Base-by-base conservation (phyloP, 1,139 yeast genomes). In the Schizosaccharomyces versatilis region DNA sequence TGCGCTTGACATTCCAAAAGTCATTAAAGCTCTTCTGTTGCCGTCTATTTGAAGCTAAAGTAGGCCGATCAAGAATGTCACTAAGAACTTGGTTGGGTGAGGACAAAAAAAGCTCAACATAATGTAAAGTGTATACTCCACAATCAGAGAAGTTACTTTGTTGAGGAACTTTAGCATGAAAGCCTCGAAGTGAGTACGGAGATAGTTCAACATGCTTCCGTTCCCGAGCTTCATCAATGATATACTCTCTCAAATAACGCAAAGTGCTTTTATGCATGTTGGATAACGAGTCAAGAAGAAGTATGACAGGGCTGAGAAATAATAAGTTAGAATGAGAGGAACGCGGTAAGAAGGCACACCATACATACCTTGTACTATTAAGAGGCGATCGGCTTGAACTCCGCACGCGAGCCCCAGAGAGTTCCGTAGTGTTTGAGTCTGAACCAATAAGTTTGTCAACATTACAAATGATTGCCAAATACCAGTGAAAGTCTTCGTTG, bases 121-220 rank as follows among this genome's bases (percentile, higher is more conserved):
- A 90, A 62, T 81, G 81, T 36, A 93, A 80, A 5, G 90, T 83
- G 68, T 84, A 96, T 24, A 93, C 78, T 1, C 99, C 99, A 69
- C 99, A 93, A 65, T 93, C 98, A 63, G 88, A 84, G 67, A 80
- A 80, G 65, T 93, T 93, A 53, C 79, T 79, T 64, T 93, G 99
- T 59, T 75, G 79, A 0, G 96, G 95, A 0, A 86, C 94, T 15
- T 69, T 64, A 6, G 83, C 81, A 3, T 72, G 69, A 55, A 71
- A 67, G 54, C 70, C 65, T 52, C 65, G 57, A 40, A 75, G 68
- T 53, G 71, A 73, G 5, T 68, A 66, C n/a, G 71, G 71, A 14
- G 69, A 68, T 7, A 84, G 63, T 0, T 69, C 71, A 2, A 81
- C 61, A 0, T 68, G 68, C 60, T 77, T 74, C 61, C 77, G 79